Conservation (phyloP, 177 flowering plant species). For the Vitis hybrid region DNA sequence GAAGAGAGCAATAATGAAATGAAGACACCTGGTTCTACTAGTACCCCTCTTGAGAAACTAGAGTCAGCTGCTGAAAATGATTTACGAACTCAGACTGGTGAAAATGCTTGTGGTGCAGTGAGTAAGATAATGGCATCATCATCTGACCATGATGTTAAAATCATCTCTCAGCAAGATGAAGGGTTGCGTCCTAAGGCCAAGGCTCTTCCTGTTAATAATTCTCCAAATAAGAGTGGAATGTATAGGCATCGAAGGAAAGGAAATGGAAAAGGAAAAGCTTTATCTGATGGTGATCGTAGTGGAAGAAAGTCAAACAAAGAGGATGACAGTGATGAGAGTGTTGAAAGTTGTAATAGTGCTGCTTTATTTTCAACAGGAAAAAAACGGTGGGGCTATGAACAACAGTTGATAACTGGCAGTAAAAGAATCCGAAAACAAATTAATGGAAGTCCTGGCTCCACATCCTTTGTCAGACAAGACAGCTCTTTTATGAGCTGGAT, state of each 20-base stretch:
- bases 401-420: conserved; percentile 33
- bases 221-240: conserved; percentile 24
- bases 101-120: conserved; percentile 18
- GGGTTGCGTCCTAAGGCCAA: conserved; percentile 14
- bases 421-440: conserved; percentile 47
- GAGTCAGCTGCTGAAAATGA: conserved; percentile 59
- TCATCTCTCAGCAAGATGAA: conserved; percentile 11
- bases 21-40: conserved; percentile 1
- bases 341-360: conserved; percentile 72
- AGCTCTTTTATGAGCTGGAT: conserved; percentile 89
- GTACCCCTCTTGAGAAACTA: conserved; percentile 21
- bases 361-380: conserved; percentile 42
- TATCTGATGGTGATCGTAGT: conserved; percentile 38
- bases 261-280: conserved; percentile 46
- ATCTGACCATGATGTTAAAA: conserved; percentile 20
- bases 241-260: conserved; percentile 26
- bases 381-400: conserved; percentile 41
- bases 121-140: conserved; percentile 18
- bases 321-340: conserved; percentile 72
- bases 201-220: conserved; percentile 17
- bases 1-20: conserved; percentile 17
- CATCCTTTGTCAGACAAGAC: conserved; percentile 34
- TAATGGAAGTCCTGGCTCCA: conserved; percentile 29
- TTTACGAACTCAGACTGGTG: conserved; percentile 22
- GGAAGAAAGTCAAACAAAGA: conserved; percentile 30